Conservation (phyloP, 2,329 filamentous ascomycete genomes). For the Xylaria polymorpha region DNA sequence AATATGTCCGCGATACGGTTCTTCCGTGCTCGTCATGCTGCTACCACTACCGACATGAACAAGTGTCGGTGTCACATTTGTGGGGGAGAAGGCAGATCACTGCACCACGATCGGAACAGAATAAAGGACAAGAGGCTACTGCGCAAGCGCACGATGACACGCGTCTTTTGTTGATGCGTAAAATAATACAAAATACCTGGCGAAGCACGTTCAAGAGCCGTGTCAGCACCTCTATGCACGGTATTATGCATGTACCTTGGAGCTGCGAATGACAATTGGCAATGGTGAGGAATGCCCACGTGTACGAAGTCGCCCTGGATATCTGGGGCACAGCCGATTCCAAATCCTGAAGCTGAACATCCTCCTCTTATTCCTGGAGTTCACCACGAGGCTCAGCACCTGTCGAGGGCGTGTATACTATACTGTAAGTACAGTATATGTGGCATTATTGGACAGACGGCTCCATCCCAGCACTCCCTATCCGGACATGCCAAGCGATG, state of each 20-base stretch:
- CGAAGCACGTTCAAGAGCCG: constrained; percentile 7
- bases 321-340: constrained; percentile 31
- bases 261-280: constrained; percentile 8
- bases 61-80: constrained; percentile 29
- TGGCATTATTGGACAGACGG: constrained; percentile 24
- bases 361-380: constrained; percentile 7
- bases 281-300: constrained; percentile 13
- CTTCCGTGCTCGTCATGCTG: constrained; percentile 24
- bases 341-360: constrained; percentile 31
- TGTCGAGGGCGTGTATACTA: constrained; percentile 2
- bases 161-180: constrained; percentile 30
- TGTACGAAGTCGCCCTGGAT: constrained; percentile 22
- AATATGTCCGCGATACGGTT: constrained; percentile 8
- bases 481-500: constrained; percentile 27
- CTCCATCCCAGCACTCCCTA: constrained; percentile 16
- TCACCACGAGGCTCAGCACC: constrained; percentile 18
- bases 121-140: constrained; percentile 16
- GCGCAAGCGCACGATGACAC: constrained; percentile 33
- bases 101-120: constrained; percentile 27
- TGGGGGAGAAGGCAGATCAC: constrained; percentile 29
- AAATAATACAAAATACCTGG: constrained; percentile 23
- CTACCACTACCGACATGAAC: constrained; percentile 34
- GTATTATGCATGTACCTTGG: constrained; percentile 22
- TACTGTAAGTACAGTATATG: constrained; percentile 12
- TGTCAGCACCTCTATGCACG: constrained; percentile 28